phyloP scores from a whole-genome alignment of 441 rosid species.

The Raphanus hybrid region DNA sequence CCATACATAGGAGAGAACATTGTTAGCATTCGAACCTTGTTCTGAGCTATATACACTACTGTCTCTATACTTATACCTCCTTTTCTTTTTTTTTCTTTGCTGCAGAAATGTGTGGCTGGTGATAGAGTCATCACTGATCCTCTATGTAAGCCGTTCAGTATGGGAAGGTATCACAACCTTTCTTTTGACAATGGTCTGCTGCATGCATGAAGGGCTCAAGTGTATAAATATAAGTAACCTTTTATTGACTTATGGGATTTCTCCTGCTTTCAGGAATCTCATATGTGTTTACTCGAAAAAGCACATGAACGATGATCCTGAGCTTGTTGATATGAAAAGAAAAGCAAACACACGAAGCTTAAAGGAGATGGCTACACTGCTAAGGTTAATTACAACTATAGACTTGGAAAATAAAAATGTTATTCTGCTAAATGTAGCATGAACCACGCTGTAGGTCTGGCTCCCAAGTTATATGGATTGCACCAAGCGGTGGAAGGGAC shows the following conservation, averaged over 20 bases:
- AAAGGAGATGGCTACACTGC: constrained; percentile 92
- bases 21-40: constrained; percentile 50
- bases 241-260: constrained; percentile 15
- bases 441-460: constrained; percentile 64
- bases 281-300: constrained; percentile 96
- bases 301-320: constrained; percentile 91
- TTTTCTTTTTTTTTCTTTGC: constrained; percentile 27
- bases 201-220: constrained; percentile 34
- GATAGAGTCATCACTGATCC: constrained; percentile 97
- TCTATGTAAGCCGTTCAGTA: constrained; percentile 98
- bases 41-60: constrained; percentile 26
- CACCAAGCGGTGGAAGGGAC: constrained; percentile 99
- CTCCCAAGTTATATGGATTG: constrained; percentile 85
- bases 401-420: background rate
- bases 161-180: constrained; percentile 77
- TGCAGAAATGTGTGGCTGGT: constrained; percentile 91
- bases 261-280: constrained; percentile 69
- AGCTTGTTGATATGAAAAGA: constrained; percentile 88
- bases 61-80: constrained; percentile 31
- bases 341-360: constrained; percentile 89
- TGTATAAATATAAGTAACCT: constrained; percentile 27
- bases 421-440: constrained; percentile 14
- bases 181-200: constrained; percentile 39
- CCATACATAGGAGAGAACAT: constrained; percentile 71
- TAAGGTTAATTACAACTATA: constrained; percentile 51